A percentile compares a stretch with the other conserved stretches of the same genome.
Conservation (phyloP, 768 basidiomycete genomes). For the Candolleomyces aberdarensis region DNA sequence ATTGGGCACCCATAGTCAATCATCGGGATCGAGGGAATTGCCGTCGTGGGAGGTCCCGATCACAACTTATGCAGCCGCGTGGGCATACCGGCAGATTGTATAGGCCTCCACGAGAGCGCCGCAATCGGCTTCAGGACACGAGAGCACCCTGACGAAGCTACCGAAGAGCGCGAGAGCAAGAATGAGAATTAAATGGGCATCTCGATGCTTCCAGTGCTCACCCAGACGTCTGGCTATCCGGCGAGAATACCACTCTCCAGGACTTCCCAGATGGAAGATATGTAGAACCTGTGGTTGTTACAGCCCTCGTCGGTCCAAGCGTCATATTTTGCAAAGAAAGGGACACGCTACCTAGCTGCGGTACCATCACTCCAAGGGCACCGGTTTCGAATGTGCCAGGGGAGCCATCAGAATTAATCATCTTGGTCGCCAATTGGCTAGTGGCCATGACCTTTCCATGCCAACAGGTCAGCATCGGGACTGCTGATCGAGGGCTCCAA, state of each 20-base stretch:
- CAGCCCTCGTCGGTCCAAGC: background rate
- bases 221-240: slow-evolving; percentile 33
- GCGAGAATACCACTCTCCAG: slow-evolving; percentile 34
- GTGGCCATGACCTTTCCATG: slow-evolving; percentile 44
- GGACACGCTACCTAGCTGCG: slow-evolving; percentile 50
- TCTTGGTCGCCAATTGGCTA: slow-evolving; percentile 67
- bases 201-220: slow-evolving; percentile 14
- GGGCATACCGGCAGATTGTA: background rate
- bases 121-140: background rate
- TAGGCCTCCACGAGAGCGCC: background rate
- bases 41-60: no score
- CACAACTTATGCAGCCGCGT: background rate
- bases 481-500: background rate
- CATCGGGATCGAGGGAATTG: no score
- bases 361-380: slow-evolving; percentile 60
- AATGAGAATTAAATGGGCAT: background rate
- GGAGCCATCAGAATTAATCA: slow-evolving; percentile 61
- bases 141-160: slow-evolving; percentile 15
- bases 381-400: slow-evolving; percentile 65
- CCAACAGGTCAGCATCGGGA: background rate
- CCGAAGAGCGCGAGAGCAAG: background rate
- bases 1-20: no score
- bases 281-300: slow-evolving; percentile 22
- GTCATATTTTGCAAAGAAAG: background rate
- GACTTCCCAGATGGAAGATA: slow-evolving; percentile 39